A percentile compares a stretch with the other conserved stretches of the same genome.
Conservation (phyloP, 148 eudicot genomes). For the Rhododendron williamsianum region DNA sequence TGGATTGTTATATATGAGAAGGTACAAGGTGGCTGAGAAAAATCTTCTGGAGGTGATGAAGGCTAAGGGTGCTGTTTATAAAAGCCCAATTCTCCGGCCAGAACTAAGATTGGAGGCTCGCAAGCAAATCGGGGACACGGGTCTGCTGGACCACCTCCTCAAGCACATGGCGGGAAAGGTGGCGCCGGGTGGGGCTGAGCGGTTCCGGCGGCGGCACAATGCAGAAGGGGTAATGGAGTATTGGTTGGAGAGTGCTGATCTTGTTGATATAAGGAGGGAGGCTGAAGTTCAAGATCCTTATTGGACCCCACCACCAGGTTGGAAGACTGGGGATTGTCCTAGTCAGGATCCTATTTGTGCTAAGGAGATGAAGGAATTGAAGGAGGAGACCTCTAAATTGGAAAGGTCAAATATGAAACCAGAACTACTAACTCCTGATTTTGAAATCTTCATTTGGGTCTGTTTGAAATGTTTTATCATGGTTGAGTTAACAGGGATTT, state of each 20-base stretch:
- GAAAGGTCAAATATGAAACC: neutral
- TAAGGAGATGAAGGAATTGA: constrained; percentile 17
- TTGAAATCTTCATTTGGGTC: neutral
- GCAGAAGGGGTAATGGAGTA: constrained; percentile 93
- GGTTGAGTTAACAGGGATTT: neutral
- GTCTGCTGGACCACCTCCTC: constrained; percentile 81
- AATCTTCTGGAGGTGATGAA: constrained; percentile 72
- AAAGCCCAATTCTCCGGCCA: constrained; percentile 69
- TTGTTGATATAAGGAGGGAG: constrained; percentile 47
- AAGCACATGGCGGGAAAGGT: constrained; percentile 90
- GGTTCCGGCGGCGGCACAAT: constrained; percentile 82
- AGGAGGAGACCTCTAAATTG: neutral
- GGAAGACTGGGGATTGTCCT: constrained; percentile 71
- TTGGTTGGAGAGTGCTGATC: constrained; percentile 87
- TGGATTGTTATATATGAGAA: constrained; percentile 14
- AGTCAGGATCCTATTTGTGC: constrained; percentile 44
- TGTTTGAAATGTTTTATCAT: neutral
- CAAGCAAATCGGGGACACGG: constrained; percentile 84
- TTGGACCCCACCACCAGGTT: constrained; percentile 90
- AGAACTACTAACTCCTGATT: neutral
- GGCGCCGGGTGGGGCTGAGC: constrained; percentile 76
- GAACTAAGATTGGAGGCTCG: constrained; percentile 72
- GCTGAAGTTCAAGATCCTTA: constrained; percentile 69
- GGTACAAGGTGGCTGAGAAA: constrained; percentile 77
- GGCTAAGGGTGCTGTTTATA: constrained; percentile 53